Percentiles rank a stretch among this genome's conserved stretches.
Conservation (phyloP, 768 basidiomycete species). For the Chalciporus sphaerocephalus region DNA sequence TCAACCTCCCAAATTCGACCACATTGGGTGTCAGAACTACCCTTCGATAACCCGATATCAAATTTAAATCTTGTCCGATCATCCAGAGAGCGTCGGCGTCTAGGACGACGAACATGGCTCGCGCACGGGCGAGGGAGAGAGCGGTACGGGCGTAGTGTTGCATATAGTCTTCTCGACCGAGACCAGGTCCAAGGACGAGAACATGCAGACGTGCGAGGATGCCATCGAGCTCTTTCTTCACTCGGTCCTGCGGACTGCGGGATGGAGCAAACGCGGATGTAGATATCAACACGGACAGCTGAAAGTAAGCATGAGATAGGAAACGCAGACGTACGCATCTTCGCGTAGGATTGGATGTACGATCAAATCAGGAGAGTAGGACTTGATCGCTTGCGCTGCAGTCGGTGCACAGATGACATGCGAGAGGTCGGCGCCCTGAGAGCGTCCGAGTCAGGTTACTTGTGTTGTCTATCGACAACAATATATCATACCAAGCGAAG, state of each 20-base stretch:
- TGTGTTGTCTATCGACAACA: neutral
- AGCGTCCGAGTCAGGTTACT: neutral
- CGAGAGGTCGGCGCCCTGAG: constrained; percentile 85
- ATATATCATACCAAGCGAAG: constrained; percentile 62
- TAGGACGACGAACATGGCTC: constrained; percentile 85
- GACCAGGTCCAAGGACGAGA: constrained; percentile 89
- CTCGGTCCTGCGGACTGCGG: constrained; percentile 44
- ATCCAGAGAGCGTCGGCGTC: constrained; percentile 92
- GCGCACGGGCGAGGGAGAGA: constrained; percentile 62
- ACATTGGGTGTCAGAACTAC: constrained; percentile 93
- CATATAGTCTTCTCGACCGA: constrained; percentile 91
- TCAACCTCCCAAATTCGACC: constrained; percentile 84
- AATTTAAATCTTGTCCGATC: constrained; percentile 65
- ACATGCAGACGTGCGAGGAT: constrained; percentile 86
- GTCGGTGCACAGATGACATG: constrained; percentile 96
- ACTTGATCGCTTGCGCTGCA: constrained; percentile 91
- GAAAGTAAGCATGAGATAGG: neutral
- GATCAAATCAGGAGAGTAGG: constrained; percentile 94
- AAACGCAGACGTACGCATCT: constrained; percentile 47
- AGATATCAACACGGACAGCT: neutral
- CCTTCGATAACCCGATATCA: constrained; percentile 81
- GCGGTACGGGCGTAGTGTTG: constrained; percentile 75
- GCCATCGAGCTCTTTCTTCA: constrained; percentile 53
- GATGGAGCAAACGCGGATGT: too few relatives aligned
- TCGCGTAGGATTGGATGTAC: constrained; percentile 88